A percentile compares a stretch with the other conserved stretches of the same genome.
phyloP scores from a whole-genome alignment of 2,329 filamentous ascomycete species.

The Didymella pinodella region DNA sequence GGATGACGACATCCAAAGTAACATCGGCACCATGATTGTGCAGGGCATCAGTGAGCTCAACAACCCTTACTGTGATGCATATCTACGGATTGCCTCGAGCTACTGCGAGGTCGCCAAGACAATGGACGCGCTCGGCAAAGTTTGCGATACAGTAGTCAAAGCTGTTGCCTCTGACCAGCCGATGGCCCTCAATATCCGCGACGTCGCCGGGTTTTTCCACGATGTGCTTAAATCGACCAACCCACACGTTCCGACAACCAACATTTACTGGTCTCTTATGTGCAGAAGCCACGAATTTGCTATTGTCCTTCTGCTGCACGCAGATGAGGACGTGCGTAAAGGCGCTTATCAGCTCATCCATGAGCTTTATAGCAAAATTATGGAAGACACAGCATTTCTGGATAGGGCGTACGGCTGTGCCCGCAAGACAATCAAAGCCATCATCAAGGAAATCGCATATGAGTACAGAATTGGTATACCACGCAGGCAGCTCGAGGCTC shows the following conservation, averaged over 20 bases:
- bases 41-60: conserved; percentile 41
- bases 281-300: conserved; percentile 28
- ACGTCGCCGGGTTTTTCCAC: conserved; percentile 38
- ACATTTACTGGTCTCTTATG: conserved; percentile 36
- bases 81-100: conserved; percentile 42
- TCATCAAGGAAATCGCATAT: conserved; percentile 29
- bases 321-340: conserved; percentile 41
- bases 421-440: neutral
- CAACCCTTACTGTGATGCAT: conserved; percentile 40
- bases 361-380: conserved; percentile 33
- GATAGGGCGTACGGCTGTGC: conserved; percentile 22
- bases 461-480: conserved; percentile 36
- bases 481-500: conserved; percentile 35
- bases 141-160: conserved; percentile 36
- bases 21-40: conserved; percentile 36
- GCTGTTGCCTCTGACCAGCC: conserved; percentile 27
- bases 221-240: conserved; percentile 4
- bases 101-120: conserved; percentile 40
- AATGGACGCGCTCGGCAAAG: conserved; percentile 22
- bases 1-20: conserved; percentile 26
- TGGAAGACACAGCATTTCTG: conserved; percentile 13
- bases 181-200: conserved; percentile 33
- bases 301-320: conserved; percentile 38
- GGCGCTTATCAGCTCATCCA: conserved; percentile 31
- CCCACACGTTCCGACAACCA: neutral